These are phyloP conservation scores for Coemansia reversa DNA, from an alignment of 192 early-diverging fungal species.

Conservation along the genomic window DNA sequence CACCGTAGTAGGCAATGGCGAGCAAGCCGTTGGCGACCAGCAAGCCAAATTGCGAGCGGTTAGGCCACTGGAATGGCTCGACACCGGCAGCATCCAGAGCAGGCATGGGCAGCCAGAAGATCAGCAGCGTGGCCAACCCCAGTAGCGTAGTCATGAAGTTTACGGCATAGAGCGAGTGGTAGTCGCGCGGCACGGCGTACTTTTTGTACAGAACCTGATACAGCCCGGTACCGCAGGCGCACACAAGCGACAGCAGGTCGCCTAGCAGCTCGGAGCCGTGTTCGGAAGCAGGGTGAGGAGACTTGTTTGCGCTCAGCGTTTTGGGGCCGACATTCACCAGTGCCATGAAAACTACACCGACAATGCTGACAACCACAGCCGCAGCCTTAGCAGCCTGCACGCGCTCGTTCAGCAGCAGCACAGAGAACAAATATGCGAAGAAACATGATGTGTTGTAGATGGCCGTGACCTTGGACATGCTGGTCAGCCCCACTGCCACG, in stretches of 20 bases:
- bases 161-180: slow-evolving; percentile 68
- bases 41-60: slow-evolving; percentile 47
- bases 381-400: slow-evolving; percentile 60
- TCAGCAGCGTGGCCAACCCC: slow-evolving; percentile 63
- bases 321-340: slow-evolving; percentile 36
- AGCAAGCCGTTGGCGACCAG: slow-evolving; percentile 67
- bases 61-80: slow-evolving; percentile 71
- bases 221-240: slow-evolving; percentile 71
- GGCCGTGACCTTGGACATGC: slow-evolving; percentile 77
- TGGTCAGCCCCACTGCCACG: slow-evolving; percentile 64
- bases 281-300: not conserved
- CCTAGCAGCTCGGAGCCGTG: slow-evolving; percentile 51
- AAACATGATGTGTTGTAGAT: slow-evolving; percentile 83
- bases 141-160: slow-evolving; percentile 71
- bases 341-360: slow-evolving; percentile 70
- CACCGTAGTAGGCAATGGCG: slow-evolving; percentile 74
- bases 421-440: slow-evolving; percentile 80
- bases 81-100: slow-evolving; percentile 60
- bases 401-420: slow-evolving; percentile 66
- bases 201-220: slow-evolving; percentile 82
- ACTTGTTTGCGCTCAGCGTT: slow-evolving; percentile 5
- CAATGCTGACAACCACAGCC: slow-evolving; percentile 64
- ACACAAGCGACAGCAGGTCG: slow-evolving; percentile 61
- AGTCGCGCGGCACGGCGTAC: slow-evolving; percentile 58
- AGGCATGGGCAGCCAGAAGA: slow-evolving; percentile 75